These are phyloP conservation scores for Penicillium desertorum DNA, from an alignment of 495 filamentous ascomycete species.

Conservation along the genomic window DNA sequence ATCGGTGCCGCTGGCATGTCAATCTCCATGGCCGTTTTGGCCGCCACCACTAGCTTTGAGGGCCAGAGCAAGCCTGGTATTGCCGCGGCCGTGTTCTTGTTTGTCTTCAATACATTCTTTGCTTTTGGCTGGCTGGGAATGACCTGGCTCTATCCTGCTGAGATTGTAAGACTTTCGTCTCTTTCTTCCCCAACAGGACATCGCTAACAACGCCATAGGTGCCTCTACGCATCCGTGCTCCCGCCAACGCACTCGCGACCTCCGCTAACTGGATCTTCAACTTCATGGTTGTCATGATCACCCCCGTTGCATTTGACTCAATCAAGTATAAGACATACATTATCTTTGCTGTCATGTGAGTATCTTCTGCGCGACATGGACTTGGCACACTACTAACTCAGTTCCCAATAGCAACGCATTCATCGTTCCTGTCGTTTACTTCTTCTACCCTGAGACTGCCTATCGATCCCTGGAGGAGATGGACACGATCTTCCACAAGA, in stretches of 20 bases:
- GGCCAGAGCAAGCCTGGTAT: constrained; percentile 41
- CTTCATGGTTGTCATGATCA: constrained; percentile 68
- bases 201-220: constrained; percentile 27
- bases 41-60: constrained; percentile 44
- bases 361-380: background rate
- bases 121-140: constrained; percentile 75
- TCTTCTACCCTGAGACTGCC: constrained; percentile 76
- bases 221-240: constrained; percentile 68
- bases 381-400: constrained; percentile 1
- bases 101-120: constrained; percentile 77
- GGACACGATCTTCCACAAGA: constrained; percentile 68
- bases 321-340: constrained; percentile 73
- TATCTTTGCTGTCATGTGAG: constrained; percentile 72
- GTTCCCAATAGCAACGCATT: constrained; percentile 55
- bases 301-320: constrained; percentile 64
- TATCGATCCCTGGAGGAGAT: constrained; percentile 73
- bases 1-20: constrained; percentile 69
- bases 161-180: constrained; percentile 50
- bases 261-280: constrained; percentile 52
- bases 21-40: constrained; percentile 66
- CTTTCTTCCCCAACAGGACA: background rate
- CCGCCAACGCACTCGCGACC: constrained; percentile 70
- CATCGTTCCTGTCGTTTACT: constrained; percentile 68
- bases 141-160: constrained; percentile 74
- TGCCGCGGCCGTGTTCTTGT: constrained; percentile 61